phyloP scores from a whole-genome alignment of 768 basidiomycete genomes.

The Leccinum uliginosum region DNA sequence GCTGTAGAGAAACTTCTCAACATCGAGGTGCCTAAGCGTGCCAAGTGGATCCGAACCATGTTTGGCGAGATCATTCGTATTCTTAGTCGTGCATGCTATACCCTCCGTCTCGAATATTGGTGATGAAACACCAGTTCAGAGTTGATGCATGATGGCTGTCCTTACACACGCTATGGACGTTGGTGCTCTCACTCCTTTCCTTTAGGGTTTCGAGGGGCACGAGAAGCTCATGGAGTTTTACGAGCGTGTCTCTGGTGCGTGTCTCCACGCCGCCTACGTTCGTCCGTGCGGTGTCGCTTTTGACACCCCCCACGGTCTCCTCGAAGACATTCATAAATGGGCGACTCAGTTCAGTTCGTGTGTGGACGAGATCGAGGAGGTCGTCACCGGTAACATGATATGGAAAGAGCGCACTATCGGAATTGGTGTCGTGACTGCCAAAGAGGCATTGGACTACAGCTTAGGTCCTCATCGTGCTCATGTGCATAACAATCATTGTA shows the following conservation, averaged over 20 bases:
- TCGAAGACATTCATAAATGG: constrained; percentile 98
- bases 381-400: constrained; percentile 95
- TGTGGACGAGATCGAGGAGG: constrained; percentile 97
- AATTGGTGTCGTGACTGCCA: constrained; percentile 85
- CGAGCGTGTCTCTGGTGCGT: constrained; percentile 96
- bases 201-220: constrained; percentile 99
- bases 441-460: constrained; percentile 86
- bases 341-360: constrained; percentile 88
- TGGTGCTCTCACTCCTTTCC: constrained; percentile 95
- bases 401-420: constrained; percentile 95
- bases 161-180: constrained; percentile 97
- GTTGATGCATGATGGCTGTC: constrained; percentile 95
- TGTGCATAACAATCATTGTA: too few relatives aligned
- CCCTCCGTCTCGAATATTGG: neutral
- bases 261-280: constrained; percentile 96
- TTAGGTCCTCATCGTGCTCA: too few relatives aligned
- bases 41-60: constrained; percentile 96
- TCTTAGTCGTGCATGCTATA: constrained; percentile 69
- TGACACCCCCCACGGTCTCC: constrained; percentile 93
- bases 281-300: constrained; percentile 98
- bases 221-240: constrained; percentile 99
- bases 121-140: constrained; percentile 41
- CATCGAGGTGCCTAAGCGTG: constrained; percentile 93
- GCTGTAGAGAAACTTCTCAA: constrained; percentile 98
- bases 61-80: constrained; percentile 97